Evolutionary conservation across 768 basidiomycete genomes (phyloP).

Genomic region (Leccinum uliginosum): DNA sequence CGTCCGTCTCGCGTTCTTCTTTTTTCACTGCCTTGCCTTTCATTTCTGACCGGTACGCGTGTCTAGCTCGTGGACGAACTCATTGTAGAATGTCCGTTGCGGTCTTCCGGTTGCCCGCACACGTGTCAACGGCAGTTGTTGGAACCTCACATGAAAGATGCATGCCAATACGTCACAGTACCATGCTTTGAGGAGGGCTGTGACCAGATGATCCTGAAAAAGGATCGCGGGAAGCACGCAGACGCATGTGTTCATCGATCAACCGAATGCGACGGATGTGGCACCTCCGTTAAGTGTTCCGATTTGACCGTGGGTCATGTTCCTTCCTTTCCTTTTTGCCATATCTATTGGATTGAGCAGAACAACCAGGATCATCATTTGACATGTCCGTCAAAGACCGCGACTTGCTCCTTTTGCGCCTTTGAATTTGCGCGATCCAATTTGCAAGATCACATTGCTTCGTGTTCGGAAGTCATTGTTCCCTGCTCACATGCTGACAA

Average conservation of each 20-base stretch:
- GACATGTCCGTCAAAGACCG: slow-evolving; percentile 35
- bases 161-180: slow-evolving; percentile 55
- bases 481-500: slow-evolving; percentile 43
- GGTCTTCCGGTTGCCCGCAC: slow-evolving; percentile 53
- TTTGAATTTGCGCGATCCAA: slow-evolving; percentile 33
- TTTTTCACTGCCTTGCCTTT: slow-evolving; percentile 3
- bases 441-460: slow-evolving; percentile 30
- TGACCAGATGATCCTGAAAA: slow-evolving; percentile 38
- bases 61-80: slow-evolving; percentile 80
- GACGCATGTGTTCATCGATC: slow-evolving; percentile 35
- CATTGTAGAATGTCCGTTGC: slow-evolving; percentile 64
- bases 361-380: slow-evolving; percentile 34
- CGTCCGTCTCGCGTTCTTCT: slow-evolving; percentile 17
- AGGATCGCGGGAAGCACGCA: slow-evolving; percentile 42
- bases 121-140: slow-evolving; percentile 66
- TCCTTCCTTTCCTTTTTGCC: not conserved
- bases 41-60: slow-evolving; percentile 3
- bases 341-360: slow-evolving; percentile 1
- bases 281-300: slow-evolving; percentile 29
- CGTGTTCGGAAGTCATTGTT: slow-evolving; percentile 38
- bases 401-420: slow-evolving; percentile 40
- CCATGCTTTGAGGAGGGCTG: slow-evolving; percentile 49
- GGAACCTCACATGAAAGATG: slow-evolving; percentile 55
- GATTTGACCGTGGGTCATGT: slow-evolving; percentile 36
- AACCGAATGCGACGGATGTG: slow-evolving; percentile 39